Conservation (phyloP, 2,329 filamentous ascomycete genomes). For the Septoria petroselini region DNA sequence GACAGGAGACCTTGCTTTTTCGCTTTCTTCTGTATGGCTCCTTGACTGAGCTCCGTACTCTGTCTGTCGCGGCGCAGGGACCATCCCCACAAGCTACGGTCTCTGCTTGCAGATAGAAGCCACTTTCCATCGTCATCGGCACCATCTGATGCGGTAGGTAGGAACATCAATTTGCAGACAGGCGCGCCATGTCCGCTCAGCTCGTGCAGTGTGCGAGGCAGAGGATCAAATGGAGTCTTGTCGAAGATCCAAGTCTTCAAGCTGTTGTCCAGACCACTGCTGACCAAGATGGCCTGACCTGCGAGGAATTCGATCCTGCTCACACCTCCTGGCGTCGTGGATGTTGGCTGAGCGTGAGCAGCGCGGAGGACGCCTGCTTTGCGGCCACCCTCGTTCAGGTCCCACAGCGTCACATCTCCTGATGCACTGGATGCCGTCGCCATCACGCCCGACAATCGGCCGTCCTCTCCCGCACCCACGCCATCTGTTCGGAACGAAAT, state of each 20-base stretch:
- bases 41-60: constrained; percentile 89
- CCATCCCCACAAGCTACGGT: constrained; percentile 93
- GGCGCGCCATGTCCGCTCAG: constrained; percentile 86
- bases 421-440: constrained; percentile 75
- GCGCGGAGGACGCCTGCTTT: constrained; percentile 82
- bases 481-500: constrained; percentile 91
- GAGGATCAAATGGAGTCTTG: constrained; percentile 80
- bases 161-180: constrained; percentile 76
- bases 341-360: constrained; percentile 75
- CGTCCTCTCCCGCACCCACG: constrained; percentile 81
- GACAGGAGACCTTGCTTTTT: constrained; percentile 76
- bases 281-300: constrained; percentile 85
- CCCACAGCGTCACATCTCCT: constrained; percentile 94
- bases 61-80: constrained; percentile 92
- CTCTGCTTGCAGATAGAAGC: constrained; percentile 83
- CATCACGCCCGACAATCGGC: constrained; percentile 84
- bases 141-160: constrained; percentile 85
- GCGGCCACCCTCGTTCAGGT: constrained; percentile 82
- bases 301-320: constrained; percentile 85
- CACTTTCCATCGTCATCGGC: constrained; percentile 87
- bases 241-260: constrained; percentile 97
- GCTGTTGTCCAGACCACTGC: constrained; percentile 88
- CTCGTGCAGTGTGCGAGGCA: constrained; percentile 79
- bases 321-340: constrained; percentile 73
- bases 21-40: constrained; percentile 79